These are phyloP conservation scores for Leptodermis oblonga DNA, from an alignment of 257 asterid genomes.

Conservation along the genomic window DNA sequence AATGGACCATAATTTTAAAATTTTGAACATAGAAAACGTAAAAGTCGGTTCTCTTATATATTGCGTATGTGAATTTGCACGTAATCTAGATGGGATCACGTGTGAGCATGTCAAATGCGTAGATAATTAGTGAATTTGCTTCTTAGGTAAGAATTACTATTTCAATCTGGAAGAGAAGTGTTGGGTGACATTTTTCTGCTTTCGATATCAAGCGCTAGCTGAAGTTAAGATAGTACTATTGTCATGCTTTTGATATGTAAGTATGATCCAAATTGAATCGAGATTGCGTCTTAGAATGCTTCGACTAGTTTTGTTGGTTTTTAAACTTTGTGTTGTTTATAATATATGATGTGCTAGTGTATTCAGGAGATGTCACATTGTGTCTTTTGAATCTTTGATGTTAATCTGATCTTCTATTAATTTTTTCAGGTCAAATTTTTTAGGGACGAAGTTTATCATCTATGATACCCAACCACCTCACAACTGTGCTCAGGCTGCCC, in stretches of 20 bases:
- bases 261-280: not conserved
- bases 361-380: not conserved
- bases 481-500: slow-evolving; percentile 35
- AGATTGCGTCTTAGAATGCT: not conserved
- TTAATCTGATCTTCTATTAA: not conserved
- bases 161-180: not conserved
- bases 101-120: not conserved
- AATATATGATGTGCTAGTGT: not conserved
- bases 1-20: not conserved
- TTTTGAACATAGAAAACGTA: not conserved
- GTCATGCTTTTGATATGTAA: not conserved
- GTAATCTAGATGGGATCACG: not conserved
- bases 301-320: not conserved
- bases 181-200: not conserved
- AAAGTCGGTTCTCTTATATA: not conserved
- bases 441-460: slow-evolving; percentile 79
- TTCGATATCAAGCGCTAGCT: not conserved
- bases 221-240: not conserved
- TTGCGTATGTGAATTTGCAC: not conserved
- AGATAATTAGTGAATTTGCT: not conserved
- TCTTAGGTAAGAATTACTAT: not conserved
- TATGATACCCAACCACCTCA: slow-evolving; percentile 72
- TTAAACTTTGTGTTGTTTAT: not conserved
- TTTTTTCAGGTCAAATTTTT: slow-evolving; percentile 65
- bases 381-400: not conserved